Conservation (phyloP, 768 basidiomycete genomes). For the Macrolepiota albuminosa region DNA sequence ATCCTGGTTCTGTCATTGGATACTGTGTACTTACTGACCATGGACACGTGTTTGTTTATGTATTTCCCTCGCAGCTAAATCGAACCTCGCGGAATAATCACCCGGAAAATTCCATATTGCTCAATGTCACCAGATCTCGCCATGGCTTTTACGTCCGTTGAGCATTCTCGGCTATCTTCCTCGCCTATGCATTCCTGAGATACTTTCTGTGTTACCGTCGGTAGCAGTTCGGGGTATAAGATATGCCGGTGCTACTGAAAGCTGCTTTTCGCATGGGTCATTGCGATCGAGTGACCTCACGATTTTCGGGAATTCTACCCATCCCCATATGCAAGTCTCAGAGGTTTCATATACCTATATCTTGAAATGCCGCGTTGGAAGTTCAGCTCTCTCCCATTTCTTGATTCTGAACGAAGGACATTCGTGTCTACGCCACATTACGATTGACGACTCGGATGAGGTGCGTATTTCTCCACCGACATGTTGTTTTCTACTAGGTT, state of each 20-base stretch:
- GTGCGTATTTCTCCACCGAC: slow-evolving; percentile 2
- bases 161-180: slow-evolving; percentile 6
- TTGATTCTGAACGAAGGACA: background rate
- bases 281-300: slow-evolving; percentile 28
- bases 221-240: slow-evolving; percentile 9
- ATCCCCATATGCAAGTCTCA: slow-evolving; percentile 24
- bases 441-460: slow-evolving; percentile 8
- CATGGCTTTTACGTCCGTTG: slow-evolving; percentile 5
- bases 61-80: background rate
- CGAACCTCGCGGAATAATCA: background rate
- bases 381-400: background rate
- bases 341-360: slow-evolving; percentile 28
- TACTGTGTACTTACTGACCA: slow-evolving; percentile 26
- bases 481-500: background rate
- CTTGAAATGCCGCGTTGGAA: slow-evolving; percentile 1
- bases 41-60: slow-evolving; percentile 7
- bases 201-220: background rate
- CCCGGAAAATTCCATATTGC: background rate
- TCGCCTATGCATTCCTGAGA: background rate
- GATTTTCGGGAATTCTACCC: slow-evolving; percentile 22
- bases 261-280: slow-evolving; percentile 19
- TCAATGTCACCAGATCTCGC: slow-evolving; percentile 12
- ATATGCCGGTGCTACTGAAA: slow-evolving; percentile 1
- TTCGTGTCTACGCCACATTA: background rate
- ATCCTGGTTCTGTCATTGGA: slow-evolving; percentile 28